Conservation (phyloP, 495 filamentous ascomycete genomes). For the Penicillium pulvis region DNA sequence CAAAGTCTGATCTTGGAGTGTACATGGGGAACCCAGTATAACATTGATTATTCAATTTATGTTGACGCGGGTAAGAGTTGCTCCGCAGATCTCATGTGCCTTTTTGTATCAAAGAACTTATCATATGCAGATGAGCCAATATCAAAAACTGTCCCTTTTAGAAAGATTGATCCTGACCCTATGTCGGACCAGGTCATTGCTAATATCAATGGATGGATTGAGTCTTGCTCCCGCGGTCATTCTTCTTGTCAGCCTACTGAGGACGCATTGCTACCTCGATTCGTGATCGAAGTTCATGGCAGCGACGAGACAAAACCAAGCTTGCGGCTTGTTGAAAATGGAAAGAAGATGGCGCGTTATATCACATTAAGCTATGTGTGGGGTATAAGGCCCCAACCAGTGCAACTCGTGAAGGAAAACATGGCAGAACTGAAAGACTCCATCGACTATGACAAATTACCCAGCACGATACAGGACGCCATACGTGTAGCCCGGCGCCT, state of each 20-base stretch:
- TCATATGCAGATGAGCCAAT: not conserved
- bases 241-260: not conserved
- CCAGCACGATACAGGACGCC: constrained; percentile 3
- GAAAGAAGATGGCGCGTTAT: not conserved
- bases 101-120: not conserved
- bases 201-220: constrained; percentile 1
- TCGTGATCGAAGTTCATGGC: not conserved
- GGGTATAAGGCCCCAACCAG: not conserved
- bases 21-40: not conserved
- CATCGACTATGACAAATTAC: not conserved
- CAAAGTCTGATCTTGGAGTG: not conserved
- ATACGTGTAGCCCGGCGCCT: constrained; percentile 13
- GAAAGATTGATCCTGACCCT: not conserved
- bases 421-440: not conserved
- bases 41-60: not conserved
- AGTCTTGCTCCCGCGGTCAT: not conserved
- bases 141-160: not conserved
- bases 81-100: not conserved
- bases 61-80: not conserved
- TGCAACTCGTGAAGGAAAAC: not conserved
- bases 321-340: not conserved
- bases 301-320: not conserved
- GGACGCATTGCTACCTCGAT: not conserved
- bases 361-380: not conserved
- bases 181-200: not conserved